Evolutionary conservation across 768 basidiomycete genomes (phyloP), one percentile per base, ranked within the genome.

Genomic region (Agrocybe praecox): DNA sequence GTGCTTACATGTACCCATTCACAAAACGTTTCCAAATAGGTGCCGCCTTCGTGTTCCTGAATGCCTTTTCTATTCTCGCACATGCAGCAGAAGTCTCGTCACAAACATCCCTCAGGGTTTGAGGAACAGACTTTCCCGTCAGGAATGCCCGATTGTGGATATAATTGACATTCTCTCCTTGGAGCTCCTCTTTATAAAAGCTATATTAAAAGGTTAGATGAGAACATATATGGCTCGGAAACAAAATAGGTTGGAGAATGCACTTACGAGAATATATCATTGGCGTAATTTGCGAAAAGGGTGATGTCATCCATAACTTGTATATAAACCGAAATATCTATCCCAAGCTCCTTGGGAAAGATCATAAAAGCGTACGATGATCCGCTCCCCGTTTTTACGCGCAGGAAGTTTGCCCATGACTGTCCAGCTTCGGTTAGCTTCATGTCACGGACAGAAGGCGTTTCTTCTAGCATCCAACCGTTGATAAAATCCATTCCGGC

Each of bases 361-460:
- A 56, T 19, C 48, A 56, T 50, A 19, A 56, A 56, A 15, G 55
- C 22, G 29, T 50, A 56, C 8, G 55, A 47, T 7, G 36, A 15
- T 8, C 47, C n/a, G 14, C 17, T 24, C 18, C 55, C 55, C 2
- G 48, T 50, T 21, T 56, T 50, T 8, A 12, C 22, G 9, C 55
- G 49, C 10, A 56, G 21, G 33, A 26, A 56, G 10, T 49, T 43
- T 10, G 55, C 47, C 55, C 55, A 56, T 17, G 55, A 56, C 21
- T 43, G 11, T 6, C 36, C 55, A 21, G 42, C 32, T 6, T 10
- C 11, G 5, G 19, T 43, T 6, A 56, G 18, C 19, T 44, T 32
- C 48, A 56, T 56, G 9, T 29, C 24, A 1, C 19, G 47, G 6
- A 56, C 33, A 1, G 12, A 10, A 1, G 48, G 42, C 49, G 21